Evolutionary conservation across 305 asterid species (phyloP), one percentile per base, ranked within the genome.

Genomic region (Euphrasia arctica): DNA sequence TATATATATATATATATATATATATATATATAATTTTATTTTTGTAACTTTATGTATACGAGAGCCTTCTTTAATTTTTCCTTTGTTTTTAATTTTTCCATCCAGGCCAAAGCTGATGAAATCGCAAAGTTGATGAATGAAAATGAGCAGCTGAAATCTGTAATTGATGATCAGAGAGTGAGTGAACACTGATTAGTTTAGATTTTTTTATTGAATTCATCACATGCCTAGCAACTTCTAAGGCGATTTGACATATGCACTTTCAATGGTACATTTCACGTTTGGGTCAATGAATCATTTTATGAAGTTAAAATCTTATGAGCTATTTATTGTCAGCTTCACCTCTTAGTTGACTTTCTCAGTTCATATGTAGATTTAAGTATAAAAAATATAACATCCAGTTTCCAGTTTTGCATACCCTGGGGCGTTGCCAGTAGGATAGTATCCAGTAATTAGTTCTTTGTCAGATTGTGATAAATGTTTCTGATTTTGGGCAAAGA

Each of bases 81-180:
- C 42, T 48, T 48, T 11, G 28, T 52, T 49, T 28, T 50, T 41
- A 65, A 8, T 47, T 54, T 62, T 70, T 54, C 70, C 73, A 71
- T 63, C 77, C 75, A 90, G 97, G 89, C 91, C 65, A 90, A 90
- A 79, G 97, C 97, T 72, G 97, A 90, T 82, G 97, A 90, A 78
- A 82, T 90, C 70, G 87, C 97, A 57, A 90, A 78, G 70, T 71
- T 90, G 88, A 88, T 86, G 95, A 88, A 80, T 69, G 96, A 90
- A 74, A 90, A 90, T 27, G 96, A 90, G 89, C 95, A 85, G 77
- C 78, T 85, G 63, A 88, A 85, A 79, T 71, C 83, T 63, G 75
- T 78, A 32, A 77, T 80, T 65, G 92, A 85, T 68, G 95, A 90
- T 66, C 72, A 81, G 62, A 78, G 80, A 76, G 96, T 90, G 74